Percentiles rank a stretch among this genome's conserved stretches.
Evolutionary conservation across 805 yeast genomes (phyloP).

Genomic region (Metschnikowia shivogae): DNA sequence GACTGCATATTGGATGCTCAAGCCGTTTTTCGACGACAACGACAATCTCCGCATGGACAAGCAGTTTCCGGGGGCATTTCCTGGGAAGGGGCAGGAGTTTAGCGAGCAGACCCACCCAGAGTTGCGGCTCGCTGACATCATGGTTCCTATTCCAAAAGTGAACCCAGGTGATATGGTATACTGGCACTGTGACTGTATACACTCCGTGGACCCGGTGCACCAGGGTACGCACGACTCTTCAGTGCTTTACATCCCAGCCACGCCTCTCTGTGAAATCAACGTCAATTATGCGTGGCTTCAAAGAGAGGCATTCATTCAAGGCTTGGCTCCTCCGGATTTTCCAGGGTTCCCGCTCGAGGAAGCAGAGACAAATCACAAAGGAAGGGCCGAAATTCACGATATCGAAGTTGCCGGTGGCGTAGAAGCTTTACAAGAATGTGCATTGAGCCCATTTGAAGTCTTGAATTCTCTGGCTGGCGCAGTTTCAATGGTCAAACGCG

Average conservation of each 20-base stretch:
- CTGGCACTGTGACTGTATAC: conserved; percentile 43
- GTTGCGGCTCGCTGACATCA: conserved; percentile 24
- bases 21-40: conserved; percentile 38
- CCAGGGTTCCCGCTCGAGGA: conserved; percentile 22
- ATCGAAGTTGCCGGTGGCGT: conserved; percentile 17
- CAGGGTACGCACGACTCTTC: conserved; percentile 32
- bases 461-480: conserved; percentile 1
- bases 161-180: conserved; percentile 40
- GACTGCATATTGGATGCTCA: conserved; percentile 36
- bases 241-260: conserved; percentile 35
- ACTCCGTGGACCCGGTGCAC: conserved; percentile 38
- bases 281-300: conserved; percentile 18
- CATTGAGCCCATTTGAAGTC: conserved; percentile 14
- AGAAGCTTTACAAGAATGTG: conserved; percentile 18
- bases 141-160: conserved; percentile 36
- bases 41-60: conserved; percentile 29
- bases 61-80: conserved; percentile 36
- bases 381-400: conserved; percentile 19
- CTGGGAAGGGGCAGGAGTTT: conserved; percentile 34
- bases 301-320: conserved; percentile 20
- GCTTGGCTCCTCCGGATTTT: conserved; percentile 23
- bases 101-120: conserved; percentile 30
- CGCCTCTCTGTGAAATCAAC: conserved; percentile 27
- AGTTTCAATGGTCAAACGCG: conserved; percentile 3
- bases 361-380: conserved; percentile 21